Conservation (phyloP, 805 yeast genomes). For the Nakazawaea holstii region DNA sequence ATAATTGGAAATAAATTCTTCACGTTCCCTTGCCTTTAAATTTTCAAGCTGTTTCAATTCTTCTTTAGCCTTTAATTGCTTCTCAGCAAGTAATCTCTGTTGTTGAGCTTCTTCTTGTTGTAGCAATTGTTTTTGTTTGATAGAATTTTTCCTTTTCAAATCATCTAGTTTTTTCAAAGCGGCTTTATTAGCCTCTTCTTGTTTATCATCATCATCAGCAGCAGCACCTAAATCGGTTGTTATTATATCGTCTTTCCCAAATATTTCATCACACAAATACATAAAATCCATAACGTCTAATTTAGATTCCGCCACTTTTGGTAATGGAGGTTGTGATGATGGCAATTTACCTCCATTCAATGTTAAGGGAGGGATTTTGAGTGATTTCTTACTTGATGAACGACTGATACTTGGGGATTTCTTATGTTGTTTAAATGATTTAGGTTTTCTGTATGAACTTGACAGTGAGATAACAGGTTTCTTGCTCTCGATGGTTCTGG, state of each 20-base stretch:
- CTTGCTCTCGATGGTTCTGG: slow-evolving; percentile 22
- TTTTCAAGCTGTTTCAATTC: slow-evolving; percentile 1
- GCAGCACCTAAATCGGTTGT: background rate
- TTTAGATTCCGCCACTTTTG: slow-evolving; percentile 6
- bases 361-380: background rate
- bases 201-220: too few relatives aligned
- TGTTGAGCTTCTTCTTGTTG: slow-evolving; percentile 1
- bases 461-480: slow-evolving; percentile 37
- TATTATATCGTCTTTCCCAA: slow-evolving; percentile 12
- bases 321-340: slow-evolving; percentile 1
- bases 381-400: slow-evolving; percentile 9
- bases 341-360: background rate
- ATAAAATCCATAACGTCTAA: slow-evolving; percentile 11
- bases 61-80: slow-evolving; percentile 1
- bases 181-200: background rate
- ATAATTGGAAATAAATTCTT: background rate
- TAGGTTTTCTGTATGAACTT: slow-evolving; percentile 43
- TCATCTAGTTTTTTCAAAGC: background rate
- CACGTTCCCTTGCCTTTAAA: background rate
- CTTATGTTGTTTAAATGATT: slow-evolving; percentile 31
- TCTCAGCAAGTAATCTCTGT: background rate
- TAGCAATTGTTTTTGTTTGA: background rate
- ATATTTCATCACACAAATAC: slow-evolving; percentile 12
- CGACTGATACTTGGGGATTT: slow-evolving; percentile 10
- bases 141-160: background rate